phyloP scores from a whole-genome alignment of 2,329 filamentous ascomycete species.

The Aureobasidium sp. region DNA sequence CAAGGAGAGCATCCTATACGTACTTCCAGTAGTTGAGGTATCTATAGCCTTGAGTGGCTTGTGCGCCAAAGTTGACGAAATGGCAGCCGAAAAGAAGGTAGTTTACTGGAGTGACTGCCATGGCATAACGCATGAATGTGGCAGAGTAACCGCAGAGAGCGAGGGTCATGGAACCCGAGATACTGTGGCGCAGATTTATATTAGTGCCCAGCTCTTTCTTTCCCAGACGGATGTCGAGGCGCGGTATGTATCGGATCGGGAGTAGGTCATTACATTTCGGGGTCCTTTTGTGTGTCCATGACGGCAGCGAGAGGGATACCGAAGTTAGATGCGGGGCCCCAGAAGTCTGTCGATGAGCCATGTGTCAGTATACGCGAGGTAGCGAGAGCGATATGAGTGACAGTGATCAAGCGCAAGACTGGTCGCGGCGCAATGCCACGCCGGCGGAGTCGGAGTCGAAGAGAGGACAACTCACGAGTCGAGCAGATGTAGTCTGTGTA shows the following conservation, averaged over 20 bases:
- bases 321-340: conserved; percentile 47
- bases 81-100: conserved; percentile 64
- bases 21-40: conserved; percentile 55
- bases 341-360: conserved; percentile 39
- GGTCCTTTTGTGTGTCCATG: conserved; percentile 48
- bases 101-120: conserved; percentile 57
- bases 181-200: conserved; percentile 36
- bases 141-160: conserved; percentile 55
- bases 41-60: conserved; percentile 55
- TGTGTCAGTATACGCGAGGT: neutral
- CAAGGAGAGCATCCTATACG: conserved; percentile 16
- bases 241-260: neutral
- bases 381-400: neutral
- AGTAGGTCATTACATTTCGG: conserved; percentile 43
- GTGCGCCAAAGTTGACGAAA: conserved; percentile 56
- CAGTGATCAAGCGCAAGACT: neutral
- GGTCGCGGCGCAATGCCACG: neutral
- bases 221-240: neutral
- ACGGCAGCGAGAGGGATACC: conserved; percentile 49
- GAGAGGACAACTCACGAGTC: conserved; percentile 40
- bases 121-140: conserved; percentile 61
- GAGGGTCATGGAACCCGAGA: conserved; percentile 58
- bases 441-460: neutral
- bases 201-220: conserved; percentile 16
- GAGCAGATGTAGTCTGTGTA: conserved; percentile 47